Evolutionary conservation across 805 yeast genomes (phyloP).

Genomic region (Vanderwaltozyma polyspora): DNA sequence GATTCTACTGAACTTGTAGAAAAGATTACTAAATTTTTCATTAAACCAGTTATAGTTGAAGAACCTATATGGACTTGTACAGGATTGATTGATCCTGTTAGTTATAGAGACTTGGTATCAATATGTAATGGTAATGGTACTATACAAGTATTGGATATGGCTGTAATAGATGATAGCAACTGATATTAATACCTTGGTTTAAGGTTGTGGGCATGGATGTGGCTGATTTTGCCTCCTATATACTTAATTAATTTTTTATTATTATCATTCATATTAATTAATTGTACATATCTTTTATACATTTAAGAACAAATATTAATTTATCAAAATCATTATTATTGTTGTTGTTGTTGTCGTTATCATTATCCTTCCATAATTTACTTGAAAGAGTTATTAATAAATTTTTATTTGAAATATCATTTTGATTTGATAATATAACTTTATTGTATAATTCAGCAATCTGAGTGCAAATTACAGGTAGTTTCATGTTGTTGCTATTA

Average conservation of each 20-base stretch:
- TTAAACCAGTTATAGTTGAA: conserved; percentile 34
- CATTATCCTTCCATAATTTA: conserved; percentile 32
- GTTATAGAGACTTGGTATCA: conserved; percentile 59
- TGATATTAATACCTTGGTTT: no score
- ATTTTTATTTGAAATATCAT: conserved; percentile 3
- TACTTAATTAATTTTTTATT: no score
- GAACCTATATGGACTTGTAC: conserved; percentile 42
- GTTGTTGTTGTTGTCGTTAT: conserved; percentile 14
- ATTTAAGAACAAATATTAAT: conserved; percentile 34
- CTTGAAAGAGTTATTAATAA: conserved; percentile 37
- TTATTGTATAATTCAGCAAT: conserved; percentile 25
- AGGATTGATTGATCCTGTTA: conserved; percentile 78
- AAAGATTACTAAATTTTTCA: conserved; percentile 33
- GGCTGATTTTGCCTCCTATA: no score
- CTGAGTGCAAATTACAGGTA: conserved; percentile 39
- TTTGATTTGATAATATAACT: conserved; percentile 14
- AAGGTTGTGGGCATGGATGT: no score
- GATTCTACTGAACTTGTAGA: conserved; percentile 30
- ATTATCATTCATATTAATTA: neutral
- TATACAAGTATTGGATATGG: conserved; percentile 73
- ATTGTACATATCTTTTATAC: conserved; percentile 20
- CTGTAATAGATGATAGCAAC: conserved; percentile 51
- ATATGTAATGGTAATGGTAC: conserved; percentile 48
- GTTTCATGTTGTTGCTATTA: conserved; percentile 35
- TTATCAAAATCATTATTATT: conserved; percentile 31